phyloP scores from a whole-genome alignment of 140 eudicot species.

The Oenanthe javanica region DNA sequence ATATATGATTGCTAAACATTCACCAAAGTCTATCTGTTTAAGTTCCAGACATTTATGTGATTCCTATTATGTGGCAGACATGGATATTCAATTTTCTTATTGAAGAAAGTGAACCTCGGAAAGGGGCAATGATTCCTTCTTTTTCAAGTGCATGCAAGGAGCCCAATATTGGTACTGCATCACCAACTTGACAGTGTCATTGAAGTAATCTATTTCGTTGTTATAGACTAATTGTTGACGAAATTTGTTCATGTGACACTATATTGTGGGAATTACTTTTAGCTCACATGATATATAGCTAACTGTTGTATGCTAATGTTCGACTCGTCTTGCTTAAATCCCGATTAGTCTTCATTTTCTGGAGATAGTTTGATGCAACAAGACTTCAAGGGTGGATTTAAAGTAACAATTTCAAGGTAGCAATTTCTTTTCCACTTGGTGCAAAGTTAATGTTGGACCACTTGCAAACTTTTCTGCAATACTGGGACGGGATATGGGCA shows the following conservation, averaged over 20 bases:
- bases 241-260: too few relatives aligned
- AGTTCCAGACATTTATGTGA: background rate
- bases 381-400: background rate
- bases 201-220: background rate
- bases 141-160: background rate
- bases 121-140: background rate
- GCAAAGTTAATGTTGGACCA: constrained; percentile 9
- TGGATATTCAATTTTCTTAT: background rate
- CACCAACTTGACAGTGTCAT: background rate
- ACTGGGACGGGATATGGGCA: constrained; percentile 3
- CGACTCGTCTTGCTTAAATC: background rate
- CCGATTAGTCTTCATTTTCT: background rate
- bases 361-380: background rate
- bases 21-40: background rate
- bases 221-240: background rate
- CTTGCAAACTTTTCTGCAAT: background rate
- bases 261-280: background rate
- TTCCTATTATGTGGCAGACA: background rate
- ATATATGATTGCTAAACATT: background rate
- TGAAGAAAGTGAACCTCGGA: background rate
- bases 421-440: background rate
- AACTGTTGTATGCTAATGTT: background rate
- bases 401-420: background rate
- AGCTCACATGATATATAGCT: background rate
- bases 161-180: background rate